These are phyloP conservation scores for Allantophomopsis cytisporea DNA, from an alignment of 2,329 filamentous ascomycete species.

Conservation along the genomic window DNA sequence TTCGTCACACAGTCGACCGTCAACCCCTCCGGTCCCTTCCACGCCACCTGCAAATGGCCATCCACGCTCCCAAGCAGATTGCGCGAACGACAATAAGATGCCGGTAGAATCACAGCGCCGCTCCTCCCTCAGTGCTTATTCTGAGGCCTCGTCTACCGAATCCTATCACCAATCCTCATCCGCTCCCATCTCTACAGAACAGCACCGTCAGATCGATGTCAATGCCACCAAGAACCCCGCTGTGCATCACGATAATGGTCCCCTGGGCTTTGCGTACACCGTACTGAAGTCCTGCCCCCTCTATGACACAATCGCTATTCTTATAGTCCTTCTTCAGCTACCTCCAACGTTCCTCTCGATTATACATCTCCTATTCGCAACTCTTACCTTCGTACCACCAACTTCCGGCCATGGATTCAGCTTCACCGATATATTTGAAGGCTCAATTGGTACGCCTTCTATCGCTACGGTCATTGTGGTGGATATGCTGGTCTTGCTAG, in stretches of 20 bases:
- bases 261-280: constrained; percentile 67
- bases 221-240: constrained; percentile 54
- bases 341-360: constrained; percentile 77
- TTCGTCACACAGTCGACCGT: constrained; percentile 22
- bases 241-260: constrained; percentile 57
- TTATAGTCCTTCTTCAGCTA: constrained; percentile 89
- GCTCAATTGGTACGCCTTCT: constrained; percentile 73
- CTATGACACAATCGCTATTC: constrained; percentile 89
- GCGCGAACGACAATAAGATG: constrained; percentile 13
- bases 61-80: constrained; percentile 13
- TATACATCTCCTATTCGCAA: constrained; percentile 85
- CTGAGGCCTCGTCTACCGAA: constrained; percentile 41
- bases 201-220: constrained; percentile 55
- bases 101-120: constrained; percentile 27
- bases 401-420: constrained; percentile 60
- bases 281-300: constrained; percentile 83
- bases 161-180: constrained; percentile 23
- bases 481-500: constrained; percentile 67
- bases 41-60: constrained; percentile 23
- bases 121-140: constrained; percentile 35
- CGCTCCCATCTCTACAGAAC: constrained; percentile 27
- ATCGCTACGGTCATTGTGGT: constrained; percentile 73
- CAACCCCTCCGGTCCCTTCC: constrained; percentile 21
- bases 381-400: constrained; percentile 82
- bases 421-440: constrained; percentile 84